phyloP scores from a whole-genome alignment of 2,329 filamentous ascomycete species.

The Rachicladosporium sp. region DNA sequence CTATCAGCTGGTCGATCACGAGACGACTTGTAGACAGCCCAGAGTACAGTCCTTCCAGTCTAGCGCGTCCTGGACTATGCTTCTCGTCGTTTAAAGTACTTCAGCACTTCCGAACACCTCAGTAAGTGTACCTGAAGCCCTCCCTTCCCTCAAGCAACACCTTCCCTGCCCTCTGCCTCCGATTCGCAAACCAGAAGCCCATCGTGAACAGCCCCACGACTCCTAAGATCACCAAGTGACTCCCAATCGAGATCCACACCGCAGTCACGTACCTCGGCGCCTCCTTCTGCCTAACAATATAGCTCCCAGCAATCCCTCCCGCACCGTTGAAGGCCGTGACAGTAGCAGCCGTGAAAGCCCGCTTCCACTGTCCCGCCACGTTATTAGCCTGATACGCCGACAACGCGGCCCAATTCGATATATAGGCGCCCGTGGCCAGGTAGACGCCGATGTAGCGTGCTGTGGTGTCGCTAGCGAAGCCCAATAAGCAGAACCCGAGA shows the following conservation, averaged over 20 bases:
- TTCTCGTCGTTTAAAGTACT: too few relatives aligned
- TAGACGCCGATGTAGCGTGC: conserved; percentile 54
- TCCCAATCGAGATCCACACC: conserved; percentile 54
- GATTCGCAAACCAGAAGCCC: conserved; percentile 18
- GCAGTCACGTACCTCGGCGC: conserved; percentile 53
- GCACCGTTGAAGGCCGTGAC: conserved; percentile 49
- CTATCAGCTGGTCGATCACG: too few relatives aligned
- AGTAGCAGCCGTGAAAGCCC: conserved; percentile 48
- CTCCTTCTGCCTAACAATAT: conserved; percentile 49
- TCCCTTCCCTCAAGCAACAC: conserved; percentile 19
- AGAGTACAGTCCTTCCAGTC: too few relatives aligned
- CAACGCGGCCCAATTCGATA: conserved; percentile 57
- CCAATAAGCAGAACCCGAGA: conserved; percentile 52
- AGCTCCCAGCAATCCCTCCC: conserved; percentile 53
- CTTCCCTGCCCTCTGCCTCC: conserved; percentile 16
- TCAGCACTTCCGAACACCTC: conserved; percentile 1
- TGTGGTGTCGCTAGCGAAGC: conserved; percentile 46
- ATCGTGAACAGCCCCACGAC: conserved; percentile 16
- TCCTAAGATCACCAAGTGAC: conserved; percentile 18
- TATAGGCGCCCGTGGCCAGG: conserved; percentile 54
- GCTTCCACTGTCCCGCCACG: conserved; percentile 51
- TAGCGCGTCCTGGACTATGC: too few relatives aligned
- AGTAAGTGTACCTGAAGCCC: conserved; percentile 36
- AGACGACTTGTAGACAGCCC: too few relatives aligned
- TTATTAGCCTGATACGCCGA: conserved; percentile 53